Conservation (phyloP, 345 rosid species). For the Abelmoschus esculentus region DNA sequence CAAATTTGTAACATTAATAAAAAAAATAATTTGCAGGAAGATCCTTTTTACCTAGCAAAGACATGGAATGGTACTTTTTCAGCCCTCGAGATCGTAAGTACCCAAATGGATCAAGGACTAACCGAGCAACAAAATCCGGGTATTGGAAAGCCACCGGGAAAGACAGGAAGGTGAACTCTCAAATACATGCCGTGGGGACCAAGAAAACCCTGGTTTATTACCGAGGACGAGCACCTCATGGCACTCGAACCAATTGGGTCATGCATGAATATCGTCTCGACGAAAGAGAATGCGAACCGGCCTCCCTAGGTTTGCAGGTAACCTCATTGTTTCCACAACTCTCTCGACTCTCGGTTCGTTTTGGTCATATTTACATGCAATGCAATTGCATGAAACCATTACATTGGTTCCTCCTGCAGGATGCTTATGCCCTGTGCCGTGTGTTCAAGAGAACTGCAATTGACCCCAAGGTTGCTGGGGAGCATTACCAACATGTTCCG, state of each 20-base stretch:
- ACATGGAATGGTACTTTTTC: slow-evolving; percentile 93
- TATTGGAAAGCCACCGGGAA: slow-evolving; percentile 99
- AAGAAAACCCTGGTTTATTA: slow-evolving; percentile 94
- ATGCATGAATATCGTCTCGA: slow-evolving; percentile 98
- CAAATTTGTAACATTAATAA: no score
- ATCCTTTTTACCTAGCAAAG: slow-evolving; percentile 87
- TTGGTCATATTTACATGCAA: neutral
- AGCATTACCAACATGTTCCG: slow-evolving; percentile 29
- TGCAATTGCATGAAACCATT: neutral
- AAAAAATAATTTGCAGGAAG: slow-evolving; percentile 36
- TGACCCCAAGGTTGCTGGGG: slow-evolving; percentile 47
- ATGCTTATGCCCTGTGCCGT: slow-evolving; percentile 89
- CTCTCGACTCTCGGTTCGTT: neutral
- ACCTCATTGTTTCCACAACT: neutral
- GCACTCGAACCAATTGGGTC: no score
- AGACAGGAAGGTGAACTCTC: slow-evolving; percentile 84
- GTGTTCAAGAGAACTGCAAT: slow-evolving; percentile 72
- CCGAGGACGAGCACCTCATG: slow-evolving; percentile 56
- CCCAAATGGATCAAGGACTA: slow-evolving; percentile 92
- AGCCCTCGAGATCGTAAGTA: slow-evolving; percentile 94
- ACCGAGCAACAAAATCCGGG: slow-evolving; percentile 94
- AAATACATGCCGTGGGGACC: slow-evolving; percentile 65
- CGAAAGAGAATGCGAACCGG: slow-evolving; percentile 67
- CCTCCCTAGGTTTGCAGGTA: slow-evolving; percentile 66
- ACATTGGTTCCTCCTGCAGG: slow-evolving; percentile 28